Evolutionary conservation across 2,329 filamentous ascomycete genomes (phyloP).

Genomic region (Cercospora janseana): DNA sequence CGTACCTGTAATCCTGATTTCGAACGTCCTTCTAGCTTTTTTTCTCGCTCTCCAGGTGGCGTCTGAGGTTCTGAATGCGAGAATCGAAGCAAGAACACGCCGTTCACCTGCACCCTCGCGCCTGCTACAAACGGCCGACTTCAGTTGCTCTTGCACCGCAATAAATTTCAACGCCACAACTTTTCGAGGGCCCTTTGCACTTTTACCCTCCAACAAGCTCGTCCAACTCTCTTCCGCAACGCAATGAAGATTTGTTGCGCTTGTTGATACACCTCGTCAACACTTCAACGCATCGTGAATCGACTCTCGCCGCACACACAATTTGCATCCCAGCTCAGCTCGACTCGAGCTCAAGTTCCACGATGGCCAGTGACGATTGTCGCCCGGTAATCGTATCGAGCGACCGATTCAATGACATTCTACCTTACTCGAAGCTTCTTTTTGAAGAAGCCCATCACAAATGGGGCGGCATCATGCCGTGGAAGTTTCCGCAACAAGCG

Average conservation of each 20-base stretch:
- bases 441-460: constrained; percentile 28
- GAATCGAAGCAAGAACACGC: constrained; percentile 2
- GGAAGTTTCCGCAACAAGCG: constrained; percentile 35
- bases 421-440: constrained; percentile 32
- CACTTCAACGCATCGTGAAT: not conserved
- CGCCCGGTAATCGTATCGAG: constrained; percentile 34
- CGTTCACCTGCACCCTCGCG: constrained; percentile 2
- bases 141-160: constrained; percentile 8
- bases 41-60: too few species aligned
- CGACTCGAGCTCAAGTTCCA: not conserved
- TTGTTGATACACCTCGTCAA: not conserved
- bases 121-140: not conserved
- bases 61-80: constrained; percentile 2
- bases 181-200: not conserved
- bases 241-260: not conserved
- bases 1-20: too few species aligned
- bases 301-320: not conserved
- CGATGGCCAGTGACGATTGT: constrained; percentile 20
- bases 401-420: constrained; percentile 33
- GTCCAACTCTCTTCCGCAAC: not conserved
- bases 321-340: not conserved
- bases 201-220: constrained; percentile 2
- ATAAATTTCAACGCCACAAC: not conserved
- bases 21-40: too few species aligned
- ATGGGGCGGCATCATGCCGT: constrained; percentile 35